Conservation (phyloP, 2,329 filamentous ascomycete species). For the Sclerotinia spermophila region DNA sequence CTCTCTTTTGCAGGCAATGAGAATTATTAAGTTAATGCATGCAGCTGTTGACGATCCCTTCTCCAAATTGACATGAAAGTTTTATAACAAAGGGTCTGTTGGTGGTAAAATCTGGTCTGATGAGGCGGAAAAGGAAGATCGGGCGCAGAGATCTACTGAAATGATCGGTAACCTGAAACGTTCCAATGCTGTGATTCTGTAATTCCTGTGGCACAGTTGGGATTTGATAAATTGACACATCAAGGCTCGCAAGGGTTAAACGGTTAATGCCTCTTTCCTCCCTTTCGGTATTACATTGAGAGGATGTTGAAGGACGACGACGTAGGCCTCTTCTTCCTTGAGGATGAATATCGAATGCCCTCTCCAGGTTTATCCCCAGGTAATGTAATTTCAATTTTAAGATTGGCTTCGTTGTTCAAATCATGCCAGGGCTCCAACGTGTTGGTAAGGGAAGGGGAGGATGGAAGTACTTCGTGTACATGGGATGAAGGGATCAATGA, state of each 20-base stretch:
- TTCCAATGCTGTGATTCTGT: not conserved
- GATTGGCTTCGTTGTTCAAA: not conserved
- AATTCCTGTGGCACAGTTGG: not conserved
- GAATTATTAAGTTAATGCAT: not conserved
- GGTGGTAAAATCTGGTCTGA: not conserved
- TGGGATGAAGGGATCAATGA: slow-evolving; percentile 1
- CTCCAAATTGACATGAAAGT: not conserved
- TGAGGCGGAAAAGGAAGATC: slow-evolving; percentile 4
- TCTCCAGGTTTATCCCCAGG: slow-evolving; percentile 10
- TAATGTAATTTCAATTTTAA: not conserved
- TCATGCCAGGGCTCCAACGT: not conserved
- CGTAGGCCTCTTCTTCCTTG: not conserved
- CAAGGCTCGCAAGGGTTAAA: not conserved
- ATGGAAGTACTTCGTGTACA: not conserved
- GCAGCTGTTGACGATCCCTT: not conserved
- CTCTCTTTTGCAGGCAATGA: not conserved
- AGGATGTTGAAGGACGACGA: too few species aligned
- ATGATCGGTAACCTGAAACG: slow-evolving; percentile 7
- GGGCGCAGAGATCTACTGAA: slow-evolving; percentile 1
- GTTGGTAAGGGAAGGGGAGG: not conserved
- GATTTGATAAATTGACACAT: not conserved
- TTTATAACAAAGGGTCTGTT: not conserved
- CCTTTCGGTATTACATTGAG: too few species aligned
- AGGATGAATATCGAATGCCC: not conserved
- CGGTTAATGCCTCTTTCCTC: not conserved